Percentiles rank a stretch among this genome's conserved stretches.
Evolutionary conservation across 768 basidiomycete species (phyloP).

Genomic region (Hirschioporus abietinus): DNA sequence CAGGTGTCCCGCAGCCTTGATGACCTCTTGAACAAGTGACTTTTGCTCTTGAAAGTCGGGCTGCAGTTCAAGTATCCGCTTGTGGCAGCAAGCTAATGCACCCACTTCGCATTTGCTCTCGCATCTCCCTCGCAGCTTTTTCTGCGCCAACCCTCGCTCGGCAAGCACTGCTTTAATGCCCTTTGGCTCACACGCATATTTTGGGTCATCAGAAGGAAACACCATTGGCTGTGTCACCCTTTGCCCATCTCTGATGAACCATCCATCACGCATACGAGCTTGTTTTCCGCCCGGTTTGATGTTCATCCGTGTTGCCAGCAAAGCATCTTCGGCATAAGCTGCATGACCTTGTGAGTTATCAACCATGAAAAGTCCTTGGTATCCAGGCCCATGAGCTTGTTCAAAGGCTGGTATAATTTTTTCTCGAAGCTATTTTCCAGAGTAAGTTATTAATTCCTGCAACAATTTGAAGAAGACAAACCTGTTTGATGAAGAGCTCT

Average conservation of each 20-base stretch:
- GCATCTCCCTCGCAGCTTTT: conserved; percentile 14
- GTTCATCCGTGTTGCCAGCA: conserved; percentile 27
- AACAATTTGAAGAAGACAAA: conserved; percentile 7
- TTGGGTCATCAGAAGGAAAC: conserved; percentile 29
- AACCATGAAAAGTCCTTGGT: conserved; percentile 33
- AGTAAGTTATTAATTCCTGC: no score
- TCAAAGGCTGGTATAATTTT: conserved; percentile 16
- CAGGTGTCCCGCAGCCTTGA: conserved; percentile 23
- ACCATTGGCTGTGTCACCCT: conserved; percentile 29
- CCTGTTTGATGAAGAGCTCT: conserved; percentile 29
- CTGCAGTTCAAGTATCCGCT: conserved; percentile 22
- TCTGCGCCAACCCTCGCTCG: conserved; percentile 22
- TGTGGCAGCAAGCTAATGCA: conserved; percentile 24
- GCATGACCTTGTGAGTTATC: conserved; percentile 39
- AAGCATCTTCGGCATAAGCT: conserved; percentile 32
- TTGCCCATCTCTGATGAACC: conserved; percentile 23
- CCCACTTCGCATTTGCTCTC: conserved; percentile 10
- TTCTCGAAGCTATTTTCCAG: conserved; percentile 2
- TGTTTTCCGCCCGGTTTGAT: conserved; percentile 31
- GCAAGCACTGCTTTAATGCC: conserved; percentile 27
- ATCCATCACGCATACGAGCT: no score
- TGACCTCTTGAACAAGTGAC: conserved; percentile 21
- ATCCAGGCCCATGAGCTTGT: conserved; percentile 28
- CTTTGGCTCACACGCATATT: conserved; percentile 24
- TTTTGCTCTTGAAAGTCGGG: conserved; percentile 23